These are phyloP conservation scores for Monosiga brevicollis DNA, from an alignment of 78 protist genomes.

Conservation along the genomic window DNA sequence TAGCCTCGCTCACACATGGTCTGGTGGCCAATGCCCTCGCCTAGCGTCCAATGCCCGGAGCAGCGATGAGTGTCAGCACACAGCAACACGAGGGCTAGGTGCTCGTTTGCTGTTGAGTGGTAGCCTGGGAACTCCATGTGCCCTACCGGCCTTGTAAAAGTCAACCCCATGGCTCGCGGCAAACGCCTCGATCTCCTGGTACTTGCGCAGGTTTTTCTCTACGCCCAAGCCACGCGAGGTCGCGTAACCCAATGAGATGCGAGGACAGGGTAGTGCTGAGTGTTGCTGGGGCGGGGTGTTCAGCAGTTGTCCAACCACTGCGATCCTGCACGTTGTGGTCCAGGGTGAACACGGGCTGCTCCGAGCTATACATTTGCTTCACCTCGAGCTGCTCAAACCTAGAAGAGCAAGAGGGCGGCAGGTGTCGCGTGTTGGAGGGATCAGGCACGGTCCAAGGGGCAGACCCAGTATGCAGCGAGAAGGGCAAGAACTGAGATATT, in stretches of 20 bases:
- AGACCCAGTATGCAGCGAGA: neutral
- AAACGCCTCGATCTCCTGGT: conserved; percentile 28
- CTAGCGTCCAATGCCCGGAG: too few relatives aligned
- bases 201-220: conserved; percentile 45
- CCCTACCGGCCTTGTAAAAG: conserved; percentile 50
- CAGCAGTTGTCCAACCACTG: too few relatives aligned
- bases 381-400: neutral
- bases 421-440: neutral
- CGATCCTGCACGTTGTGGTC: conserved; percentile 69
- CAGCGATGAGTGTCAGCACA: too few relatives aligned
- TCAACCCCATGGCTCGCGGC: conserved; percentile 25
- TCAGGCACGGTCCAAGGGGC: neutral
- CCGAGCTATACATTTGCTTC: neutral
- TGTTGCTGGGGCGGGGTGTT: too few relatives aligned
- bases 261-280: too few relatives aligned
- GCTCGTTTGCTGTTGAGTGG: too few relatives aligned
- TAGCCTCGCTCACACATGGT: conserved; percentile 60
- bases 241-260: too few relatives aligned
- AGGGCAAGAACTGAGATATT: neutral
- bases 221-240: too few relatives aligned
- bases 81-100: too few relatives aligned
- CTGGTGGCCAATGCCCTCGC: conserved; percentile 68
- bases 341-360: conserved; percentile 44
- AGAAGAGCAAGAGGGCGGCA: neutral
- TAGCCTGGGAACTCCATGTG: too few relatives aligned